phyloP scores from a whole-genome alignment of 2,329 filamentous ascomycete genomes.

The Penicillium sp. region DNA sequence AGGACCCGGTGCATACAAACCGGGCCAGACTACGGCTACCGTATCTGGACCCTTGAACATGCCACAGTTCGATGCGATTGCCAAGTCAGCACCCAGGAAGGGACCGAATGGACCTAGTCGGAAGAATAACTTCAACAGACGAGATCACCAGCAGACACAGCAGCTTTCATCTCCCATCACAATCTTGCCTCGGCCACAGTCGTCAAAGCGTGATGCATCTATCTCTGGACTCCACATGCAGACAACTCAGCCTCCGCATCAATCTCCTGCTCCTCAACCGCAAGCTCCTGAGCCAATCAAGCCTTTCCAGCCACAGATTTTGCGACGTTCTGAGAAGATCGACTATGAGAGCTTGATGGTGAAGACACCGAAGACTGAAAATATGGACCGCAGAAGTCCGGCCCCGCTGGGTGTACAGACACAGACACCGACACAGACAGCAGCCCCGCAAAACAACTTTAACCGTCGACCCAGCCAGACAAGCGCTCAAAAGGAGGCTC shows the following conservation, averaged over 20 bases:
- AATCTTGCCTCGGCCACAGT: conserved; percentile 38
- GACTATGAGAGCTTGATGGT: conserved; percentile 31
- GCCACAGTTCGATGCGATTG: conserved; percentile 38
- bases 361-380: conserved; percentile 2
- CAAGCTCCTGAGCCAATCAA: conserved; percentile 40
- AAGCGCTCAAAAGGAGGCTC: conserved; percentile 47
- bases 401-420: neutral
- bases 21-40: conserved; percentile 38
- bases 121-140: conserved; percentile 24
- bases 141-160: conserved; percentile 21
- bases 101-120: conserved; percentile 21
- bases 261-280: conserved; percentile 15
- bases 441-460: conserved; percentile 24
- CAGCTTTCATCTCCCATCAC: conserved; percentile 36
- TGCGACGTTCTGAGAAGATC: conserved; percentile 50
- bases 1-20: conserved; percentile 16
- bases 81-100: conserved; percentile 29
- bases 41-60: conserved; percentile 42
- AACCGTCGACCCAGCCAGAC: conserved; percentile 45
- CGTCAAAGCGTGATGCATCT: conserved; percentile 28
- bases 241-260: conserved; percentile 13
- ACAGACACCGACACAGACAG: conserved; percentile 10
- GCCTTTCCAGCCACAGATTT: conserved; percentile 55
- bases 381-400: conserved; percentile 8
- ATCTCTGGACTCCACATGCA: conserved; percentile 14